Evolutionary conservation across 1,284 basidiomycete genomes (phyloP).

Genomic region (Cystobasidium slooffiae): DNA sequence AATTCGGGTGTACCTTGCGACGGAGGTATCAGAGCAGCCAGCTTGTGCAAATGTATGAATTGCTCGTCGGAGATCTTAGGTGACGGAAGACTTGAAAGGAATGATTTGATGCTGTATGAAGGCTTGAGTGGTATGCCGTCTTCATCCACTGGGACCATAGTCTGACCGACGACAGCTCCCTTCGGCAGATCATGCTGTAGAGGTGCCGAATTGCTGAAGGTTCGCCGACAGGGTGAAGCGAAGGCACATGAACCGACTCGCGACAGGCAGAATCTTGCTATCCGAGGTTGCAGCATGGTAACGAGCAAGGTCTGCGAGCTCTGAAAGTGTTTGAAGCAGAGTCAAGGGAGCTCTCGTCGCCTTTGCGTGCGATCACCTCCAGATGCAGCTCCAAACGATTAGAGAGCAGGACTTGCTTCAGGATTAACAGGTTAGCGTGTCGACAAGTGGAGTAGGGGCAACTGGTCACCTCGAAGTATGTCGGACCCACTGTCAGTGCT

Average conservation of each 20-base stretch:
- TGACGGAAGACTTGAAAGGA: constrained; percentile 21
- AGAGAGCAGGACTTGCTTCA: not conserved
- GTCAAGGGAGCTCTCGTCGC: not conserved
- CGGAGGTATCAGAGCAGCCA: constrained; percentile 34
- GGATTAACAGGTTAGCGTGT: not conserved
- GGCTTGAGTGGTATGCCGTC: constrained; percentile 30
- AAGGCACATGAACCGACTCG: not conserved
- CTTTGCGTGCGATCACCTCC: not conserved
- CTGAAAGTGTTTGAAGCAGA: not conserved
- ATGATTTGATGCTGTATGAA: constrained; percentile 32
- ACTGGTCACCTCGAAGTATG: not conserved
- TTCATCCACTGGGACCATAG: constrained; percentile 25
- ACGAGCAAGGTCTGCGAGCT: not conserved
- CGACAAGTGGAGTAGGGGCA: not conserved
- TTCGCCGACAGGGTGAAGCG: not conserved
- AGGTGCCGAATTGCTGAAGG: not conserved
- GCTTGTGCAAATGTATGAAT: constrained; percentile 33
- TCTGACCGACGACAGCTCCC: constrained; percentile 11
- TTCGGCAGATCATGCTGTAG: not conserved
- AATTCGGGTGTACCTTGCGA: constrained; percentile 13
- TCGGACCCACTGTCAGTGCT: constrained; percentile 34
- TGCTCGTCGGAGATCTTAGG: constrained; percentile 29
- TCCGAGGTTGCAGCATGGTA: constrained; percentile 9
- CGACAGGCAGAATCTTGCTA: constrained; percentile 1
- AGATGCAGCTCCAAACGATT: not conserved